phyloP scores from a whole-genome alignment of 768 basidiomycete species.

The Boletellus emodensis region DNA sequence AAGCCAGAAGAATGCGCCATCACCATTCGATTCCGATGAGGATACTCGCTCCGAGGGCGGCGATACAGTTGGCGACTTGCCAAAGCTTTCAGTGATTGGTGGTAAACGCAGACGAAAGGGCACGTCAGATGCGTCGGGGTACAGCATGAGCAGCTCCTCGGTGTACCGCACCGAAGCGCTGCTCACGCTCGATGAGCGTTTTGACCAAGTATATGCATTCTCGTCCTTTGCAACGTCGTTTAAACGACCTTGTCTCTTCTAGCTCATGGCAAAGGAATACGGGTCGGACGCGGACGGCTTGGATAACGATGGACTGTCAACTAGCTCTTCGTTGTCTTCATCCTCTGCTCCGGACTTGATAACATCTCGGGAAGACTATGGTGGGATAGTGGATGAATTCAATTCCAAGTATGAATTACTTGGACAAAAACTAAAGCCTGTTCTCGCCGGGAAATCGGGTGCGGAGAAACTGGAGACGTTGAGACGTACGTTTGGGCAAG shows the following conservation, averaged over 20 bases:
- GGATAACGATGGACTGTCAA: constrained; percentile 47
- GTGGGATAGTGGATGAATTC: constrained; percentile 90
- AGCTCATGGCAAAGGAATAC: constrained; percentile 82
- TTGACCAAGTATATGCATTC: constrained; percentile 75
- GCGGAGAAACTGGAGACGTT: constrained; percentile 78
- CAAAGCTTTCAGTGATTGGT: constrained; percentile 73
- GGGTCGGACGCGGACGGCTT: constrained; percentile 49
- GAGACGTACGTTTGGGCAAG: constrained; percentile 72
- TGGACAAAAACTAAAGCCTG: constrained; percentile 79
- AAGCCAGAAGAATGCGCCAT: constrained; percentile 29
- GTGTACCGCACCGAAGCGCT: constrained; percentile 92
- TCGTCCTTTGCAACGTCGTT: not conserved
- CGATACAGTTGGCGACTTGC: constrained; percentile 79
- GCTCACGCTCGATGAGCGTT: constrained; percentile 85
- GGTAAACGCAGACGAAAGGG: constrained; percentile 70
- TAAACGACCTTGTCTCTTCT: not conserved
- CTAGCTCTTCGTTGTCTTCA: constrained; percentile 39
- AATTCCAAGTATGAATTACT: constrained; percentile 86
- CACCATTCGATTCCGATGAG: constrained; percentile 44
- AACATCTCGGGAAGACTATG: constrained; percentile 84
- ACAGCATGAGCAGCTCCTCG: constrained; percentile 96
- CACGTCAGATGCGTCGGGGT: constrained; percentile 83
- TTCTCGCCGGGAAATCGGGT: constrained; percentile 68
- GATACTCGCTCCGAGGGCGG: constrained; percentile 61
- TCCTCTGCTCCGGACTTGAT: constrained; percentile 71